A percentile compares a stretch with the other conserved stretches of the same genome.
Conservation (phyloP, 495 filamentous ascomycete genomes). For the Daldinia bambusicola region DNA sequence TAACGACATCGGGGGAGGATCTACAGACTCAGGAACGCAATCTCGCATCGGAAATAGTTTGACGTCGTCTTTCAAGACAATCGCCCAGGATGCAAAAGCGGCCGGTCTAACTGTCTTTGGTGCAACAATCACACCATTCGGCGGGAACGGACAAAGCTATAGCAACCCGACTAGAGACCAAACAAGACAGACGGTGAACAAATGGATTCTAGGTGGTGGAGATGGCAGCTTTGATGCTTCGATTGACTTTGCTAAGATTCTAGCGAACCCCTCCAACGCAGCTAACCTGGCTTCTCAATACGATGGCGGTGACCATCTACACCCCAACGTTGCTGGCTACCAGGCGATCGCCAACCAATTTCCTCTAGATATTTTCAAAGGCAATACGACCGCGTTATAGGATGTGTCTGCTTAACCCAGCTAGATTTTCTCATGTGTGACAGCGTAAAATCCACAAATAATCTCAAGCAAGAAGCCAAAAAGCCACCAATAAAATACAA, state of each 20-base stretch:
- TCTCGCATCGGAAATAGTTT: slow-evolving; percentile 61
- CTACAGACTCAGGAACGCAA: slow-evolving; percentile 59
- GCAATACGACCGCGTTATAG: slow-evolving; percentile 28
- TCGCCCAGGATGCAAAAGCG: slow-evolving; percentile 65
- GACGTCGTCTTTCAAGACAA: slow-evolving; percentile 66
- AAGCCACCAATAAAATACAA: not conserved
- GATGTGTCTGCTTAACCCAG: not conserved
- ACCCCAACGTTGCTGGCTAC: slow-evolving; percentile 74
- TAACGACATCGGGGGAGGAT: slow-evolving; percentile 71
- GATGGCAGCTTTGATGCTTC: slow-evolving; percentile 65
- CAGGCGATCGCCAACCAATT: slow-evolving; percentile 70
- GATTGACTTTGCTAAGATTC: slow-evolving; percentile 70
- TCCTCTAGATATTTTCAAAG: slow-evolving; percentile 65
- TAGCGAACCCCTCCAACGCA: slow-evolving; percentile 62
- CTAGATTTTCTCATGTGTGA: not conserved
- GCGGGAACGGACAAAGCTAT: slow-evolving; percentile 61
- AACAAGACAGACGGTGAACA: slow-evolving; percentile 69
- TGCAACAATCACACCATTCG: slow-evolving; percentile 77
- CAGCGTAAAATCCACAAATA: not conserved
- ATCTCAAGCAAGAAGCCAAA: not conserved
- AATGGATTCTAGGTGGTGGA: slow-evolving; percentile 68
- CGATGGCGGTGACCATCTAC: slow-evolving; percentile 76
- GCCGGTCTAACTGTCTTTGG: slow-evolving; percentile 67
- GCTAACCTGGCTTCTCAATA: slow-evolving; percentile 60
- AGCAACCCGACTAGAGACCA: slow-evolving; percentile 64